A percentile compares a stretch with the other conserved stretches of the same genome.
Conservation (phyloP, 177 flowering plant species). For the Tripterygium wilfordii region DNA sequence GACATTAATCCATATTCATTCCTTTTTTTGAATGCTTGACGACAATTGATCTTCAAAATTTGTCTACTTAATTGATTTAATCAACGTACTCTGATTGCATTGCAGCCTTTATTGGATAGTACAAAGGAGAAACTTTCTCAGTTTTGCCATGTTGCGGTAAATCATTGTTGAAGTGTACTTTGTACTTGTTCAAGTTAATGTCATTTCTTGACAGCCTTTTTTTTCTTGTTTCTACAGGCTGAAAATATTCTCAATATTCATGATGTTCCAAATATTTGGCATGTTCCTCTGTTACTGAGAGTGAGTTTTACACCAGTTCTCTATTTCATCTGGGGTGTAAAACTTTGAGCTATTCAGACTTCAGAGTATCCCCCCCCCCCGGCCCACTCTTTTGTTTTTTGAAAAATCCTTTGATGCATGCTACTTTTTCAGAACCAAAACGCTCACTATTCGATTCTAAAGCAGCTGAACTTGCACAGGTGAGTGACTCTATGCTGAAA, state of each 20-base stretch:
- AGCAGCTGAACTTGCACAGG: conserved; percentile 63
- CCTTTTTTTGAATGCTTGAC: too few species aligned
- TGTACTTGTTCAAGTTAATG: background rate
- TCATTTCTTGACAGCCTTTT: background rate
- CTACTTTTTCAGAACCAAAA: conserved; percentile 68
- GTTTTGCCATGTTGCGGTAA: conserved; percentile 7
- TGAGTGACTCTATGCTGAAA: too few species aligned
- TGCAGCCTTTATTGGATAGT: conserved; percentile 80
- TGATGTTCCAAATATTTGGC: conserved; percentile 97
- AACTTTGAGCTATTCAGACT: background rate
- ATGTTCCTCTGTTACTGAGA: conserved; percentile 74
- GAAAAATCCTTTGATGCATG: conserved; percentile 10
- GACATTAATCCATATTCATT: too few species aligned
- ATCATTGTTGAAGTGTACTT: conserved; percentile 1
- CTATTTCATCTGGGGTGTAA: conserved; percentile 1
- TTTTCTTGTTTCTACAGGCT: conserved; percentile 28
- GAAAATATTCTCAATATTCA: conserved; percentile 68
- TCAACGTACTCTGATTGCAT: conserved; percentile 6
- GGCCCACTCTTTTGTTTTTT: too few species aligned
- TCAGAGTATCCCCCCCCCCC: too few species aligned
- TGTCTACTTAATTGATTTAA: too few species aligned
- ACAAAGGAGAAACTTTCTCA: conserved; percentile 21
- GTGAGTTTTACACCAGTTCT: conserved; percentile 38
- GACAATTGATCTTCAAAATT: too few species aligned
- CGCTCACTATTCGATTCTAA: conserved; percentile 77